Evolutionary conservation across 2,329 filamentous ascomycete species (phyloP).

Genomic region (Zarea fungicola): DNA sequence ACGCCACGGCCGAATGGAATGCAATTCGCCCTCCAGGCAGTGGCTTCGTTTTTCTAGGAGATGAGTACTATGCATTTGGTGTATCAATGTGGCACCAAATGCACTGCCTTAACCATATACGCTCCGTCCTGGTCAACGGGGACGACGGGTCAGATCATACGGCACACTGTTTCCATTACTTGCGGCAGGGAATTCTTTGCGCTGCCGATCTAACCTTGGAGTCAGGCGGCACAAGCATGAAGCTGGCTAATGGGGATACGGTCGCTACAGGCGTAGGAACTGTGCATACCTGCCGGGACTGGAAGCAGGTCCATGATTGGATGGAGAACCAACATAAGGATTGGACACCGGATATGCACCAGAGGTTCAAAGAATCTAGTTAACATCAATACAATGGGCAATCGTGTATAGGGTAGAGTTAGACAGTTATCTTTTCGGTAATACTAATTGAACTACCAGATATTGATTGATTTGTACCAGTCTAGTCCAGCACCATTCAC

Average conservation of each 20-base stretch:
- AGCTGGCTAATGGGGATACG: background rate
- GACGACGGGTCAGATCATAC: slow-evolving; percentile 7
- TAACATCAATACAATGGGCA: too few species aligned
- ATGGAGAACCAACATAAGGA: background rate
- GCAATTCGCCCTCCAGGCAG: background rate
- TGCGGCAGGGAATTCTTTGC: slow-evolving; percentile 14
- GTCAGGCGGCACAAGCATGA: background rate
- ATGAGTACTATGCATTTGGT: background rate
- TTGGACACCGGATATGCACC: background rate
- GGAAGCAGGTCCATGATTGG: slow-evolving; percentile 7
- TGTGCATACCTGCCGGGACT: slow-evolving; percentile 8
- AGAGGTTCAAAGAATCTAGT: background rate
- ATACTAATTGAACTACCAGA: too few species aligned
- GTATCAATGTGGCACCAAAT: slow-evolving; percentile 9
- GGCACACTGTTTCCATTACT: slow-evolving; percentile 12
- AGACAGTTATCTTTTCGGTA: too few species aligned
- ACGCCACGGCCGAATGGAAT: background rate
- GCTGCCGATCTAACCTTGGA: slow-evolving; percentile 13
- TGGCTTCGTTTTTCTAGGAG: background rate
- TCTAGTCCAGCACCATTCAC: background rate
- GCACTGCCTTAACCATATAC: slow-evolving; percentile 11
- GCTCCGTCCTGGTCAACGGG: slow-evolving; percentile 3
- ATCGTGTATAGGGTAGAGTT: too few species aligned
- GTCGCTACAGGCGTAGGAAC: background rate
- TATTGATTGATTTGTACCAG: too few species aligned